A percentile compares a stretch with the other conserved stretches of the same genome.
Evolutionary conservation across 2,329 filamentous ascomycete species (phyloP).

Genomic region (Venturia aucupariae): DNA sequence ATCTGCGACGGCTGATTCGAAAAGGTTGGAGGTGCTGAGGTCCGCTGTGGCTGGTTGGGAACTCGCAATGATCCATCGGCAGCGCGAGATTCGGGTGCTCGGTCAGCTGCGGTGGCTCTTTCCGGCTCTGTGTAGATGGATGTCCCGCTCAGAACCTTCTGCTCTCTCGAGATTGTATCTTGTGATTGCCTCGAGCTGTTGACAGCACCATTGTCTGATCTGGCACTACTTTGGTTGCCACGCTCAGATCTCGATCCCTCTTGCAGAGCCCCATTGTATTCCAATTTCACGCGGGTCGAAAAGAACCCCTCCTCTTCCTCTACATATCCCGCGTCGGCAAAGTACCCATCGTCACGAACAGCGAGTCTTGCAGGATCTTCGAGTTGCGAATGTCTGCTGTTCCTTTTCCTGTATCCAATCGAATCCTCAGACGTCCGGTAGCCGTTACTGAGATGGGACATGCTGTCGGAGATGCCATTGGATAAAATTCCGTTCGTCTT

Average conservation of each 20-base stretch:
- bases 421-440: conserved; percentile 11
- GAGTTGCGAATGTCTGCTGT: conserved; percentile 17
- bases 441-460: conserved; percentile 5
- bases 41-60: conserved; percentile 31
- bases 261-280: conserved; percentile 11
- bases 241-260: conserved; percentile 16
- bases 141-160: conserved; percentile 14
- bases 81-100: background rate
- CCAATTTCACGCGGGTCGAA: conserved; percentile 29
- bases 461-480: conserved; percentile 16
- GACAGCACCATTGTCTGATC: background rate
- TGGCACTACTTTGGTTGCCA: conserved; percentile 17
- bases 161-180: conserved; percentile 2
- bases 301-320: conserved; percentile 28
- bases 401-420: background rate
- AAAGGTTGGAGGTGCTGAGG: conserved; percentile 55
- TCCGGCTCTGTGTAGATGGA: background rate
- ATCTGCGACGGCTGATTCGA: conserved; percentile 34
- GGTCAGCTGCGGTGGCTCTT: background rate
- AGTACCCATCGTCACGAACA: conserved; percentile 37
- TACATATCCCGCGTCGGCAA: conserved; percentile 30
- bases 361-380: conserved; percentile 16
- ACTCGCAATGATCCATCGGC: conserved; percentile 11
- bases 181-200: background rate
- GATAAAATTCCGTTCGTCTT: conserved; percentile 26